Evolutionary conservation across 1,284 basidiomycete genomes (phyloP).

Genomic region (Fomes fomentarius): DNA sequence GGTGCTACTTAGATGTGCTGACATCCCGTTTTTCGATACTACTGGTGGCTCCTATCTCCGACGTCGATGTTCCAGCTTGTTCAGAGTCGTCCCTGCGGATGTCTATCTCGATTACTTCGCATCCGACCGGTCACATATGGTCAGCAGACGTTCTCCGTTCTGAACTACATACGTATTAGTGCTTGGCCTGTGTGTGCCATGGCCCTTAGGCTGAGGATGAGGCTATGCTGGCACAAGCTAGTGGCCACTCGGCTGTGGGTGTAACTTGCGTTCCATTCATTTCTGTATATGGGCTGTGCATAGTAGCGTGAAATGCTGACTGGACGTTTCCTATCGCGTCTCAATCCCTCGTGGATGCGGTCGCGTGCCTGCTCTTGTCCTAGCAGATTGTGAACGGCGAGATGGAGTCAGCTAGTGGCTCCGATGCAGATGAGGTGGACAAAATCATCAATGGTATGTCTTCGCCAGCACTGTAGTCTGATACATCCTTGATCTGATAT

Average conservation of each 20-base stretch:
- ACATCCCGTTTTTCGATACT: no score
- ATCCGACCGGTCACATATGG: slow-evolving; percentile 83
- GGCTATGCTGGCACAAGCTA: no score
- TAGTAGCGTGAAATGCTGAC: no score
- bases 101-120: slow-evolving; percentile 64
- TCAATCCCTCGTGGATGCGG: not conserved
- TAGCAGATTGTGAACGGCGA: slow-evolving; percentile 12
- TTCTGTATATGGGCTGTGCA: no score
- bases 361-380: slow-evolving; percentile 12
- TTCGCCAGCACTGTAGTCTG: not conserved
- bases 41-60: no score
- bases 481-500: no score
- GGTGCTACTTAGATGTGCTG: no score
- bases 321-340: slow-evolving; percentile 20
- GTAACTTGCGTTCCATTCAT: no score
- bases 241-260: no score
- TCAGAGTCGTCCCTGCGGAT: slow-evolving; percentile 54
- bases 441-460: not conserved
- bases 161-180: no score
- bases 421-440: not conserved
- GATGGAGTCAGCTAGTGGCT: not conserved
- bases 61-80: no score
- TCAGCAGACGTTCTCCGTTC: slow-evolving; percentile 32
- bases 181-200: not conserved
- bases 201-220: not conserved